Evolutionary conservation across 2,329 filamentous ascomycete genomes (phyloP), one percentile per base, ranked within the genome.

Genomic region (Mycosphaerella sp.): DNA sequence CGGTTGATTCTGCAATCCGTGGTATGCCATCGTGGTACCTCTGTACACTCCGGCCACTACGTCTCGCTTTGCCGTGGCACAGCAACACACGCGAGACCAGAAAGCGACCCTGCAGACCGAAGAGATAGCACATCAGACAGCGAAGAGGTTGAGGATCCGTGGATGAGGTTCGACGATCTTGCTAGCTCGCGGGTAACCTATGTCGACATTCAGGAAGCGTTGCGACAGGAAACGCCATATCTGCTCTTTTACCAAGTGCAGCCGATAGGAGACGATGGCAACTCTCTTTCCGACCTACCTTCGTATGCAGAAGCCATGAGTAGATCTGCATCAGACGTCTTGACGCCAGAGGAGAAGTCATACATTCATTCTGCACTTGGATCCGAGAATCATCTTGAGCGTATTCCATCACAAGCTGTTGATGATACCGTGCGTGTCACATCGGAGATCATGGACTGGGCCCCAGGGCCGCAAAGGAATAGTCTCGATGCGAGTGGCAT

Each of bases 81-180:
- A n/a, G 78, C 64, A 25, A 44, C 60, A n/a, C 61, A 67, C 48
- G 64, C 62, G 35, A 72, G 80, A 6, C 54, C 58, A 5, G 42
- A 76, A 73, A 62, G 75, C 66, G 58, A 79, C 78, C 37, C 63
- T 18, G 49, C 47, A 8, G 56, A 53, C 36, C 56, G 53, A 28
- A 43, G 55, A 44, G 50, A 50, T 34, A 59, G 57, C 39, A 44
- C 46, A 14, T 42, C 51, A 5, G 57, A 57, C 10, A 62, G 62
- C 36, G 77, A 81, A 50, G 87, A 89, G 60, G 75, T 84, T 53
- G 80, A 86, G 55, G 81, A 85, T 10, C 81, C 84, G 57, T 98
- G 93, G 93, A 82, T 95, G 66, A 85, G 84, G 34, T 96, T 95
- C 62, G 93, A 98, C 65, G 93, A 98, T 66, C 74, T 97, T n/a